phyloP scores from a whole-genome alignment of 768 basidiomycete species.

The Panaeolus cyanescens region DNA sequence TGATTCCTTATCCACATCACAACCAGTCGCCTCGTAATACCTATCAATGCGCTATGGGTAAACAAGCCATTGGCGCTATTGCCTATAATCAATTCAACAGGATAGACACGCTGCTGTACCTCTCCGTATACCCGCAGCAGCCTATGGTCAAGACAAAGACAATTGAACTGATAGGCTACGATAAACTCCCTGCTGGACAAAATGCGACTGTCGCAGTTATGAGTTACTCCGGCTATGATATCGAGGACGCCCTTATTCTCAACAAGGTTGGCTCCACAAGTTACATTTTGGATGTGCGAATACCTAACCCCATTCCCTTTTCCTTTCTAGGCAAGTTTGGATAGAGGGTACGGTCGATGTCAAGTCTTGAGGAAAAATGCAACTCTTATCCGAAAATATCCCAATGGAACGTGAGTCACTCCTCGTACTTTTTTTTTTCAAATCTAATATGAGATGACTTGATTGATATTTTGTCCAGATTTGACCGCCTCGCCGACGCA shows the following conservation, averaged over 20 bases:
- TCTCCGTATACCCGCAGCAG: conserved; percentile 97
- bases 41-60: conserved; percentile 99
- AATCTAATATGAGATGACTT: conserved; percentile 6
- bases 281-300: not conserved
- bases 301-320: not conserved
- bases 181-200: conserved; percentile 95
- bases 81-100: conserved; percentile 97
- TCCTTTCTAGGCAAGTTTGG: conserved; percentile 76
- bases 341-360: conserved; percentile 96
- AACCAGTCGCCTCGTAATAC: conserved; percentile 99
- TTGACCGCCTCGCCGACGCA: conserved; percentile 93
- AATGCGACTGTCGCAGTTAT: conserved; percentile 99
- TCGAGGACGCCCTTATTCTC: conserved; percentile 96
- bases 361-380: conserved; percentile 97
- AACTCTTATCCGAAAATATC: conserved; percentile 92
- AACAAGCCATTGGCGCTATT: conserved; percentile 99
- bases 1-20: conserved; percentile 99
- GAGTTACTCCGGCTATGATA: conserved; percentile 99
- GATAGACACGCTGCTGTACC: conserved; percentile 97
- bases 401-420: conserved; percentile 88
- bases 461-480: conserved; percentile 45
- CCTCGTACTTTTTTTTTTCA: not conserved
- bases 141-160: conserved; percentile 99
- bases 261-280: conserved; percentile 65
- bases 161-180: conserved; percentile 95